A percentile compares a stretch with the other conserved stretches of the same genome.
Evolutionary conservation across 768 basidiomycete genomes (phyloP).

Genomic region (Mycena galopus): DNA sequence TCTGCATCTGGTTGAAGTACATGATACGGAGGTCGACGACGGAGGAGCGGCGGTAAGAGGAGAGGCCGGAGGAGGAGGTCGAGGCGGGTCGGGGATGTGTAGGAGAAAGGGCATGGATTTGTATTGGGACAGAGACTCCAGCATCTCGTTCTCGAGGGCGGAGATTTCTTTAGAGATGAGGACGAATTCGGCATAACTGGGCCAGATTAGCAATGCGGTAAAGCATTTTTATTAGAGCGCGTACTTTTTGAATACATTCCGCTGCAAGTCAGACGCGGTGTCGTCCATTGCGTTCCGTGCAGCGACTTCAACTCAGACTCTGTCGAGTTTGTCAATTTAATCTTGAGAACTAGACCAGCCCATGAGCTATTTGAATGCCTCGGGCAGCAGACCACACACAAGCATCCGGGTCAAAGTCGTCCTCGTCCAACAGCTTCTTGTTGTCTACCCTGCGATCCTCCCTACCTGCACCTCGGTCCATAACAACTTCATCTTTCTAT

Average conservation of each 20-base stretch:
- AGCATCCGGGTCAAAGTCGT: constrained; percentile 88
- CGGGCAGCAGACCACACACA: constrained; percentile 67
- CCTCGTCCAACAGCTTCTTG: constrained; percentile 75
- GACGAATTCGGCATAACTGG: constrained; percentile 96
- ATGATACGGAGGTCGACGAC: constrained; percentile 95
- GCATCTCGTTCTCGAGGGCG: constrained; percentile 96
- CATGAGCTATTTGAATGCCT: constrained; percentile 1
- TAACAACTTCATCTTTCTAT: constrained; percentile 64
- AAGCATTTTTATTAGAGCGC: constrained; percentile 17
- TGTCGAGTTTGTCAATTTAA: constrained; percentile 91
- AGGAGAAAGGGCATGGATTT: constrained; percentile 94
- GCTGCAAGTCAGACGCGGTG: constrained; percentile 85
- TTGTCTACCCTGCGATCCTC: constrained; percentile 69
- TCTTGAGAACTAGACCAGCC: constrained; percentile 71
- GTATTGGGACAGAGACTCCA: constrained; percentile 94
- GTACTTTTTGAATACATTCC: constrained; percentile 95
- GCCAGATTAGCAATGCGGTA: constrained; percentile 13
- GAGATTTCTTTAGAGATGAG: constrained; percentile 97
- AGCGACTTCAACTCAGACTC: constrained; percentile 83
- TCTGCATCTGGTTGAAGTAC: constrained; percentile 95
- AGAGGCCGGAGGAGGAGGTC: constrained; percentile 59
- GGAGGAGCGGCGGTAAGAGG: constrained; percentile 80
- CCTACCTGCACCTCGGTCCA: constrained; percentile 49
- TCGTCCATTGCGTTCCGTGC: constrained; percentile 79
- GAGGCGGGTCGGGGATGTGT: constrained; percentile 87